These are phyloP conservation scores for Blastobotrys chiropterorum DNA, from an alignment of 805 yeast species.

Conservation along the genomic window DNA sequence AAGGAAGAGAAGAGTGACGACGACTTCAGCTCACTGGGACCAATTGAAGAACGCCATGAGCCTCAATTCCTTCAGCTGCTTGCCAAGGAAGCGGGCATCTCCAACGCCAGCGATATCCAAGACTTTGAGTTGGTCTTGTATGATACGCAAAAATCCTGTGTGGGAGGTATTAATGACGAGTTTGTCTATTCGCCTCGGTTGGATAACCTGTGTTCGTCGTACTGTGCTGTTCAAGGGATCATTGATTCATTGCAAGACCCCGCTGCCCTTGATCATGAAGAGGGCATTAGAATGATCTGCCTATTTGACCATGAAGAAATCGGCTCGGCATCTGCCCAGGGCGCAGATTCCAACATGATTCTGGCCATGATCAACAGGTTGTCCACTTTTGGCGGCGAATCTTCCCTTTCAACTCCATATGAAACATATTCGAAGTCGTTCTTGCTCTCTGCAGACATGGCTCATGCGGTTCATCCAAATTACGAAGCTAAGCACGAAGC, in stretches of 20 bases:
- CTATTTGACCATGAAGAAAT: slow-evolving; percentile 95
- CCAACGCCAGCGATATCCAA: slow-evolving; percentile 50
- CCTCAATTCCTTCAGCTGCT: slow-evolving; percentile 60
- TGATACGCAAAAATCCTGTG: slow-evolving; percentile 74
- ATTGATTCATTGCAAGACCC: slow-evolving; percentile 40
- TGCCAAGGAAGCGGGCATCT: slow-evolving; percentile 56
- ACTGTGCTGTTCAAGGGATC: slow-evolving; percentile 67
- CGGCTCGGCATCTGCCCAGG: slow-evolving; percentile 92
- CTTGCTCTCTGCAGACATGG: slow-evolving; percentile 88
- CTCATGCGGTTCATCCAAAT: slow-evolving; percentile 96
- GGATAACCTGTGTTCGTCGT: slow-evolving; percentile 87
- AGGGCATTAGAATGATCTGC: slow-evolving; percentile 66
- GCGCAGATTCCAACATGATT: slow-evolving; percentile 89
- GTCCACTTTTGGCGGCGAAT: slow-evolving; percentile 41
- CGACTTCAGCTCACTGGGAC: slow-evolving; percentile 9
- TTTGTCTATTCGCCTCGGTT: slow-evolving; percentile 87
- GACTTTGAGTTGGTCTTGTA: slow-evolving; percentile 85
- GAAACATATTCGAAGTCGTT: slow-evolving; percentile 54
- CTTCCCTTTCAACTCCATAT: slow-evolving; percentile 20
- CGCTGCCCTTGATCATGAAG: slow-evolving; percentile 38
- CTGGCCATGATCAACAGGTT: slow-evolving; percentile 72
- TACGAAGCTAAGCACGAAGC: slow-evolving; percentile 71
- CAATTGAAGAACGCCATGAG: slow-evolving; percentile 59
- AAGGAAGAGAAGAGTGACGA: slow-evolving; percentile 15
- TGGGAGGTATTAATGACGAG: slow-evolving; percentile 89